Evolutionary conservation across 2,329 filamentous ascomycete species (phyloP), one percentile per base, ranked within the genome.

Genomic region (Chaetomiaceae sp.): DNA sequence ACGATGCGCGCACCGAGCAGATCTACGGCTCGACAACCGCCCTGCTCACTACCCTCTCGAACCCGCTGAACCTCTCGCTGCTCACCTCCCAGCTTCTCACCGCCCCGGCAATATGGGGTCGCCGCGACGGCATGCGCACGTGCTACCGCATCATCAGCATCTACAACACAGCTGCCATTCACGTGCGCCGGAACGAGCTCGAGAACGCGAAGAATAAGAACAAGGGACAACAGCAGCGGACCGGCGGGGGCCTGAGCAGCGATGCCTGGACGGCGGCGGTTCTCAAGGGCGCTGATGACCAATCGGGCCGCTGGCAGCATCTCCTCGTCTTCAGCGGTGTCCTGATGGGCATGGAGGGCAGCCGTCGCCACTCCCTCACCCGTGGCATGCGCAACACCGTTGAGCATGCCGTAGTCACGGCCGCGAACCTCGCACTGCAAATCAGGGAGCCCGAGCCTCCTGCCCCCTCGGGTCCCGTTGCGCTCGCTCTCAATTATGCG

Each of bases 311-410:
- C 64, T 96, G 90, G 90, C 85, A 90, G 67, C 90, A 96, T 68
- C 70, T 90, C 27, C 74, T 96, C n/a, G 79, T 91, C 5, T 78
- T 96, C 8, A 84, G 85, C 0, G 91, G 90, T 3, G 73, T 95
- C 20, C 70, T 96, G 53, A 79, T 92, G 65, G 90, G 89, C 8
- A 85, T 91, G 64, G 86, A 87, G 59, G 75, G 78, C 14, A 76
- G 81, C 55, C 79, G 84, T 36, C 72, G 82, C 41, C 77, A 79
- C 54, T 80, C 81, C n/a, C 69, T 90, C n/a, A 81, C 85, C 5
- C 71, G 75, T 29, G 69, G 76, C 46, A 75, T 92, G 66, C 78
- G 85, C 41, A 78, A 74, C 30, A 89, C 81, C 37, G 73, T 95
- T 0, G 87, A 92, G 64, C 75, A 77, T 16, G 88, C 87, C 2